These are phyloP conservation scores for Magnaporthales sp. DNA, from an alignment of 2,329 filamentous ascomycete genomes.

Conservation along the genomic window DNA sequence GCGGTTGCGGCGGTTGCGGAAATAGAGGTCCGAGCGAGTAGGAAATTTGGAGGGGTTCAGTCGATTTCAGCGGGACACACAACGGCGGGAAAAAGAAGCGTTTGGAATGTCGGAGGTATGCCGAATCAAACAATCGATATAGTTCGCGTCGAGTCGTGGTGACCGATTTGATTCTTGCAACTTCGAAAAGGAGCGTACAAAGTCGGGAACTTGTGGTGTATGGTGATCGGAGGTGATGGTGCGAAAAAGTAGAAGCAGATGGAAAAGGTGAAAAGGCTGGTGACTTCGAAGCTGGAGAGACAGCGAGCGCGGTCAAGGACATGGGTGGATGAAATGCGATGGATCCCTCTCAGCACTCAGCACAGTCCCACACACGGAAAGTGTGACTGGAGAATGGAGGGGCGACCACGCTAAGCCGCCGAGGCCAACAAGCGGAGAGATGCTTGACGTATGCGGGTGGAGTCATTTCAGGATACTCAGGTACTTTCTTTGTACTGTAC, in stretches of 20 bases:
- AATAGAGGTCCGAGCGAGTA: neutral
- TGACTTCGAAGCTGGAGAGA: neutral
- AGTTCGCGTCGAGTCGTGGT: neutral
- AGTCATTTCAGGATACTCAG: neutral
- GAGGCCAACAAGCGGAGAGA: neutral
- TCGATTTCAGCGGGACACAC: neutral
- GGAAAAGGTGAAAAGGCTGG: slow-evolving; percentile 2
- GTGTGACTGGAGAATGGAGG: slow-evolving; percentile 1
- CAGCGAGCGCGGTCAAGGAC: neutral
- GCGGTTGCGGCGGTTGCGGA: slow-evolving; percentile 1
- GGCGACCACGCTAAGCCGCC: neutral
- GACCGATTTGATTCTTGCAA: neutral
- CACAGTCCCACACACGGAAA: neutral
- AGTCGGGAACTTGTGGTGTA: neutral
- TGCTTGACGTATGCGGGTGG: slow-evolving; percentile 1
- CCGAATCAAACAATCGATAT: neutral
- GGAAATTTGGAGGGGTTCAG: neutral
- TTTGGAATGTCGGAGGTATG: neutral
- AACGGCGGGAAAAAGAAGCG: neutral
- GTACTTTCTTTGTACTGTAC: neutral
- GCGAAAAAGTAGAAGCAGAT: neutral
- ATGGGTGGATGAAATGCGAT: neutral
- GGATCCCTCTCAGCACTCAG: neutral
- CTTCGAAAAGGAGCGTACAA: neutral
- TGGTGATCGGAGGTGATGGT: neutral